Evolutionary conservation across 306 rosid genomes (phyloP).

Genomic region (Sphenostylis stenocarpa): DNA sequence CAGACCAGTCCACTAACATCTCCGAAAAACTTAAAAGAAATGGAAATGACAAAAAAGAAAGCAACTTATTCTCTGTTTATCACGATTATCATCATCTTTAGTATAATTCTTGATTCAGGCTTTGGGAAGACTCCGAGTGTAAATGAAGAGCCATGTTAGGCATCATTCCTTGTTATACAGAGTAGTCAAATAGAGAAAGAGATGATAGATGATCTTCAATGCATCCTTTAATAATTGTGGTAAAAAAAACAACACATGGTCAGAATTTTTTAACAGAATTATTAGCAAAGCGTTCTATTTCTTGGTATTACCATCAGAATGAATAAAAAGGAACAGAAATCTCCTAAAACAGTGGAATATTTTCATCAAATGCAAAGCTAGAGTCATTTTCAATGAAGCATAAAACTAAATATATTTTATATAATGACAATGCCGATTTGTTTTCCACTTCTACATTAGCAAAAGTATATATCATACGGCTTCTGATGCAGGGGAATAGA

Average conservation of each 20-base stretch:
- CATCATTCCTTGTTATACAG: not conserved
- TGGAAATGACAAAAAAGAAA: too few relatives aligned
- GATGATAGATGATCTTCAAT: not conserved
- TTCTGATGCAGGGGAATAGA: slow-evolving; percentile 31
- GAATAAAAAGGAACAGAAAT: slow-evolving; percentile 15
- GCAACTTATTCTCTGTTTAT: not conserved
- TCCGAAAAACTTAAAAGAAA: too few relatives aligned
- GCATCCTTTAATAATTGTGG: not conserved
- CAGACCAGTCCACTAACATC: not conserved
- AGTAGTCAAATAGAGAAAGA: not conserved
- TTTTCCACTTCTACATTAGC: slow-evolving; percentile 3
- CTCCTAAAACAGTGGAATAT: not conserved
- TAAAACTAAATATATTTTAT: slow-evolving; percentile 19
- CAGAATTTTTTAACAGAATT: not conserved
- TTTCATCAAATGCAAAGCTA: slow-evolving; percentile 29
- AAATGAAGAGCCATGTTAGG: not conserved
- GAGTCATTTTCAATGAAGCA: not conserved
- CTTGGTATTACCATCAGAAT: not conserved
- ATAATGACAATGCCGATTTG: slow-evolving; percentile 33
- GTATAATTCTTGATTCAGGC: not conserved
- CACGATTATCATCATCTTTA: not conserved
- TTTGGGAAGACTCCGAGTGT: not conserved
- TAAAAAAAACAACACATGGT: not conserved
- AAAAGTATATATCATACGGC: slow-evolving; percentile 22
- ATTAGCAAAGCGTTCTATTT: not conserved